Base-by-base conservation (phyloP, 2,329 filamentous ascomycete species). In the Fusarium mundagurra region DNA sequence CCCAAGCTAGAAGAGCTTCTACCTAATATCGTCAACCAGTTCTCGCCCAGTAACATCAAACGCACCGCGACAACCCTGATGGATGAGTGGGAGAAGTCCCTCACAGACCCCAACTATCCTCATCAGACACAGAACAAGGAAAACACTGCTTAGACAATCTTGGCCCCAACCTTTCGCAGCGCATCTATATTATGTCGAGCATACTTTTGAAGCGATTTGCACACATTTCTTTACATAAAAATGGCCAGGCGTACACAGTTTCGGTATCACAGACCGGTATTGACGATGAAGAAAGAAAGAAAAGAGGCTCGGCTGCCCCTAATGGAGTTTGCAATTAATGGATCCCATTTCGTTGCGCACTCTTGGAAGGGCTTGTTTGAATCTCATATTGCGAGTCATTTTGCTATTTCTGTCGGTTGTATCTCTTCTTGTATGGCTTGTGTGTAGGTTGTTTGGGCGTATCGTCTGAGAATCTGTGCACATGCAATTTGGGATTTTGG, bases 1-100 rank as follows among this genome's bases (percentile, higher is more conserved):
- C 83, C 83, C 69, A 86, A 85, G 77, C 81, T 89, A 41, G 86
- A 88, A 81, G 85, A 91, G 78, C 80, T 90, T 66, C 81, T 93
- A 34, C 94, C 94, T 84, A 91, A 92, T 55, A 89, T 92, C 54
- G 88, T 97, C 64, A 92, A 91, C 80, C 91, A 92, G 73, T 84
- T 95, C 47, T 89, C 90, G 14, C 93, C 95, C 0, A 91, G 91
- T 75, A 95, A 94, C 77, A 85, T 98, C 76, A 94, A 94, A 80
- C 89, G 91, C 43, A 96, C 94, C 2, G 94, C 95, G n/a, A 93
- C 92, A 41, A 93, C 92, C 71, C 87, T 98, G 65, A 94, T 98
- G 90, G 93, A 92, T 73, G 95, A 98, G 80, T 97, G 94, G 94
- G 96, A 98, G 84, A 94, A 91, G 82, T 84, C 83, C 8, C 75